These are phyloP conservation scores for Lentinula sp. DNA, from an alignment of 768 basidiomycete species.

Conservation along the genomic window DNA sequence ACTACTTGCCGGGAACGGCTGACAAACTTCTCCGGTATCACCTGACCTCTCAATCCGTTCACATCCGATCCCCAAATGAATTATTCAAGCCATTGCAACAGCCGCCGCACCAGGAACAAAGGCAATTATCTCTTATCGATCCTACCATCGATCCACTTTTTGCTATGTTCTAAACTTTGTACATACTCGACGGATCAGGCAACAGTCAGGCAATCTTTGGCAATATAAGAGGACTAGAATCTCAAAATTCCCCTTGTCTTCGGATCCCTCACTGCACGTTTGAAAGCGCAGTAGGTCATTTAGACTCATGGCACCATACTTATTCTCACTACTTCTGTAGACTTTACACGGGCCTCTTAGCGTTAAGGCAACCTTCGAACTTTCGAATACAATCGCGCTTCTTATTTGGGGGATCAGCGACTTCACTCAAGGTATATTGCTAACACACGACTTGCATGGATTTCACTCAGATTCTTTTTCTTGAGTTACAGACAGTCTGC, in stretches of 20 bases:
- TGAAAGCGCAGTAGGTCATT: background rate
- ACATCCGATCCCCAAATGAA: background rate
- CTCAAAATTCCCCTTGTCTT: background rate
- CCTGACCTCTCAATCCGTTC: background rate
- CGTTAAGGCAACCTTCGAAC: constrained; percentile 48
- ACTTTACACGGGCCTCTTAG: constrained; percentile 36
- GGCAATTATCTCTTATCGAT: constrained; percentile 20
- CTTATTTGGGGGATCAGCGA: constrained; percentile 51
- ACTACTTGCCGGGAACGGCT: background rate
- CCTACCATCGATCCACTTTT: constrained; percentile 2
- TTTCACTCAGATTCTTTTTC: constrained; percentile 4
- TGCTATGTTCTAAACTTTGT: background rate
- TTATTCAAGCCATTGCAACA: background rate
- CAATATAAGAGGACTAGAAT: background rate
- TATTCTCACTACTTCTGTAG: constrained; percentile 8
- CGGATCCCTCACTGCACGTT: background rate
- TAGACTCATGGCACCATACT: background rate
- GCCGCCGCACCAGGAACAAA: too few species aligned
- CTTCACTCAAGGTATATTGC: constrained; percentile 45
- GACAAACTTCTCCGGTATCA: background rate
- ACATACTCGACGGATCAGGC: background rate
- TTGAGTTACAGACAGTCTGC: constrained; percentile 17
- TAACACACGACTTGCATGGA: background rate
- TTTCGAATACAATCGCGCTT: constrained; percentile 73
- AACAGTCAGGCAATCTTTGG: background rate